phyloP scores from a whole-genome alignment of 1,139 yeast genomes.

The Nadsonia commutata region DNA sequence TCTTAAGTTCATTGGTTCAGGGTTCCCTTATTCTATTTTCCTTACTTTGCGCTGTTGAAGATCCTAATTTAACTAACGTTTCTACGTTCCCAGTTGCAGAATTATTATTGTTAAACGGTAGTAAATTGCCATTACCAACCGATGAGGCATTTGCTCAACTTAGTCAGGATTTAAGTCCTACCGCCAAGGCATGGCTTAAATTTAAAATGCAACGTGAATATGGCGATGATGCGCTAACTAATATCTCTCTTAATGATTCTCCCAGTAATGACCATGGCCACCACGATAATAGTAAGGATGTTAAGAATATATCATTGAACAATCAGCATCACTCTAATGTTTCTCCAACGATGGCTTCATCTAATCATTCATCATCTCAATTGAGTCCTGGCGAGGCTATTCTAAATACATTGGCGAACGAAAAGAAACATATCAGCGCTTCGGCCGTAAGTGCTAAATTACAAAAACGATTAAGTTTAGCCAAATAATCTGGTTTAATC shows the following conservation, averaged over 20 bases:
- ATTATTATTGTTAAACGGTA: constrained; percentile 54
- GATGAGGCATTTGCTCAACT: constrained; percentile 10
- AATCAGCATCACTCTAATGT: background rate
- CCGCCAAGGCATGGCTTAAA: background rate
- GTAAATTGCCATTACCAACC: constrained; percentile 17
- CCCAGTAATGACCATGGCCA: too few relatives aligned
- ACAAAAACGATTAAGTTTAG: constrained; percentile 8
- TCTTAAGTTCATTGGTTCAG: background rate
- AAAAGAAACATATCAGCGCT: background rate
- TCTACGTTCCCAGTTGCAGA: constrained; percentile 55
- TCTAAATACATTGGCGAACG: background rate
- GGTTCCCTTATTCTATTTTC: constrained; percentile 1
- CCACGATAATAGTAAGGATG: background rate
- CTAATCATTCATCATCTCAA: background rate
- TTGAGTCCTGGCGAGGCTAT: background rate
- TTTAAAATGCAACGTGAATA: background rate
- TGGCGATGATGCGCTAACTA: background rate
- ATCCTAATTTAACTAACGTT: constrained; percentile 5
- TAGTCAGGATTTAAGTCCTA: constrained; percentile 5
- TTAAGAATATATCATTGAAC: background rate
- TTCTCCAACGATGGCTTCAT: background rate
- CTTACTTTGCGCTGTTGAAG: background rate
- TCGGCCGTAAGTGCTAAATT: constrained; percentile 6
- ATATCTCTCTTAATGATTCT: constrained; percentile 5
- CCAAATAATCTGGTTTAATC: too few relatives aligned